Conservation (phyloP, 331 rosid species). For the Rhamnella rubrinervis region DNA sequence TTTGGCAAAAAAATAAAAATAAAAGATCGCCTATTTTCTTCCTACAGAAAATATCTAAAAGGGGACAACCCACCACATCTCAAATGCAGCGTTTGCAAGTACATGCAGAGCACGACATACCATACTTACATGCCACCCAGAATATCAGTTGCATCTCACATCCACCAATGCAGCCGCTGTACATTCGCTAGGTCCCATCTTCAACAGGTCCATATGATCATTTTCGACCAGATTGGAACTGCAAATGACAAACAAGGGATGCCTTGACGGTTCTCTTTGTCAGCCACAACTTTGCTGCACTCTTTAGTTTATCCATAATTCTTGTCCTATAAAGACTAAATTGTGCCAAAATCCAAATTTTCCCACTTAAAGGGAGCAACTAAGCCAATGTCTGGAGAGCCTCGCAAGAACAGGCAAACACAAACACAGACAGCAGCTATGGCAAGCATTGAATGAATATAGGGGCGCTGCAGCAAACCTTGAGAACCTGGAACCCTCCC, state of each 20-base stretch:
- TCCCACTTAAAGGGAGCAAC: conserved; percentile 87
- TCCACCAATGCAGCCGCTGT: neutral
- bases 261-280: conserved; percentile 3
- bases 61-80: conserved; percentile 6
- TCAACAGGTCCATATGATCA: neutral
- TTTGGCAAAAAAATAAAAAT: conserved; percentile 4
- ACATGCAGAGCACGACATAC: neutral
- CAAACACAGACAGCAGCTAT: conserved; percentile 91
- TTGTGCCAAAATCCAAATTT: conserved; percentile 63
- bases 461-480: conserved; percentile 64
- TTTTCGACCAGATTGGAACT: neutral
- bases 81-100: conserved; percentile 3
- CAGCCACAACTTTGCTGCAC: conserved; percentile 18
- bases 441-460: conserved; percentile 76
- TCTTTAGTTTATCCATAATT: conserved; percentile 15
- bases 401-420: conserved; percentile 78
- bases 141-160: neutral
- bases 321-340: conserved; percentile 30
- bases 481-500: conserved; percentile 57
- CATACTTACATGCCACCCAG: neutral
- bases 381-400: conserved; percentile 65
- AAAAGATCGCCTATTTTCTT: conserved; percentile 17
- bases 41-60: conserved; percentile 15
- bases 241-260: neutral
- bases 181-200: neutral